These are phyloP conservation scores for Brassica juncea DNA, from an alignment of 345 rosid genomes.

Conservation along the genomic window DNA sequence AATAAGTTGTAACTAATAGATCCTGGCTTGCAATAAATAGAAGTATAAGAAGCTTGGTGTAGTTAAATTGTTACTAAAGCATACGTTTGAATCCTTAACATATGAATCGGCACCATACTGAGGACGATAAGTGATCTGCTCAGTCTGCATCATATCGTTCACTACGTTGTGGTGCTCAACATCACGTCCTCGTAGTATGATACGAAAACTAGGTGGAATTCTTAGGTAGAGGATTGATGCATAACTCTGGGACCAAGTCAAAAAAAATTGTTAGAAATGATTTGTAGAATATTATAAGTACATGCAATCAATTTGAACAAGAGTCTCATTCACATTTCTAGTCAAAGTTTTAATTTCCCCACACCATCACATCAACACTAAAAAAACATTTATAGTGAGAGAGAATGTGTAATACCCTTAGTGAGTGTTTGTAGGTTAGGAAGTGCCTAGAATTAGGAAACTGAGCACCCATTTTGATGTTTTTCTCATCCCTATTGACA, in stretches of 20 bases:
- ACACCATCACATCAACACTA: conserved; percentile 2
- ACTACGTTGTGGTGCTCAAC: conserved; percentile 94
- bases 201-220: conserved; percentile 78
- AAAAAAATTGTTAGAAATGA: not conserved
- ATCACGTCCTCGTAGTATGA: conserved; percentile 88
- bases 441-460: conserved; percentile 86
- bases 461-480: conserved; percentile 76
- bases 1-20: no score
- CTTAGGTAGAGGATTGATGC: conserved; percentile 91
- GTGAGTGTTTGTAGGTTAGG: conserved; percentile 81
- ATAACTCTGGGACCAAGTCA: conserved; percentile 61
- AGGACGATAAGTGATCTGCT: conserved; percentile 79
- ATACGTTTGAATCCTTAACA: conserved; percentile 53
- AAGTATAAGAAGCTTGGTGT: not conserved
- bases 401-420: conserved; percentile 59
- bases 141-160: conserved; percentile 93
- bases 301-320: conserved; percentile 6
- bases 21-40: not conserved
- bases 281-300: not conserved
- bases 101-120: conserved; percentile 57
- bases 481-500: conserved; percentile 90
- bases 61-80: conserved; percentile 7
- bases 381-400: conserved; percentile 15
- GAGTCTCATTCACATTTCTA: no score
- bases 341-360: not conserved